Percentiles rank a stretch among this genome's conserved stretches.
Evolutionary conservation across 2,329 filamentous ascomycete species (phyloP).

Genomic region (Ceratocystiopsis sp.): DNA sequence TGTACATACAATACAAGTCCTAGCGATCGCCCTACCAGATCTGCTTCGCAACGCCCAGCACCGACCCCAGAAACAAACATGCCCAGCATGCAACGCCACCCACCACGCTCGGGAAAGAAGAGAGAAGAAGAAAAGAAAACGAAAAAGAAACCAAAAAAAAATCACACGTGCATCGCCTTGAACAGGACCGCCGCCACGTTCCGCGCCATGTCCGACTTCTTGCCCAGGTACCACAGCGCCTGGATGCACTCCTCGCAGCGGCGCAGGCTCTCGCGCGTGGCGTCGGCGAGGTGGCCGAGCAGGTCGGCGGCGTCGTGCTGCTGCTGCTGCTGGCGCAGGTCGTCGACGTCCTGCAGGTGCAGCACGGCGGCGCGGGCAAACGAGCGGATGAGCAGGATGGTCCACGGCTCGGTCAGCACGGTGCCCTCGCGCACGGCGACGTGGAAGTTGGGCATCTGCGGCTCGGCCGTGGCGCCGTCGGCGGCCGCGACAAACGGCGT

Average conservation of each 20-base stretch:
- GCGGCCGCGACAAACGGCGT: slow-evolving; percentile 13
- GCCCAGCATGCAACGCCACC: too few species aligned
- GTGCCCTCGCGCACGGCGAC: slow-evolving; percentile 35
- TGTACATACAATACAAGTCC: too few species aligned
- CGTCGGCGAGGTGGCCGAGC: slow-evolving; percentile 10
- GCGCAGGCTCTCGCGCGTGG: slow-evolving; percentile 14
- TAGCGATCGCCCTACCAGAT: too few species aligned
- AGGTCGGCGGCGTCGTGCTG: background rate
- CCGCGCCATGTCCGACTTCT: slow-evolving; percentile 31
- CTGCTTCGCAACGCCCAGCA: too few species aligned
- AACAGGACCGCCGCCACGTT: slow-evolving; percentile 39
- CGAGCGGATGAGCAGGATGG: slow-evolving; percentile 33
- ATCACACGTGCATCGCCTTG: slow-evolving; percentile 39
- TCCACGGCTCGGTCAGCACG: slow-evolving; percentile 44
- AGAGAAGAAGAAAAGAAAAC: background rate
- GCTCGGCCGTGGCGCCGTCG: slow-evolving; percentile 9
- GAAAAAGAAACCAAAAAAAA: background rate
- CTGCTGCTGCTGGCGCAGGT: too few species aligned
- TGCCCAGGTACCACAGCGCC: slow-evolving; percentile 35
- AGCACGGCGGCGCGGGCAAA: slow-evolving; percentile 30
- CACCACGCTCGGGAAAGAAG: too few species aligned
- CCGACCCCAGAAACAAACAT: too few species aligned
- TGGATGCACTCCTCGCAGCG: slow-evolving; percentile 31
- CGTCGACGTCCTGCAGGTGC: slow-evolving; percentile 20
- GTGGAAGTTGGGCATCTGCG: slow-evolving; percentile 27